Percentiles rank a stretch among this genome's conserved stretches.
Conservation (phyloP, 2,329 filamentous ascomycete genomes). For the Beauveria brongniartii region DNA sequence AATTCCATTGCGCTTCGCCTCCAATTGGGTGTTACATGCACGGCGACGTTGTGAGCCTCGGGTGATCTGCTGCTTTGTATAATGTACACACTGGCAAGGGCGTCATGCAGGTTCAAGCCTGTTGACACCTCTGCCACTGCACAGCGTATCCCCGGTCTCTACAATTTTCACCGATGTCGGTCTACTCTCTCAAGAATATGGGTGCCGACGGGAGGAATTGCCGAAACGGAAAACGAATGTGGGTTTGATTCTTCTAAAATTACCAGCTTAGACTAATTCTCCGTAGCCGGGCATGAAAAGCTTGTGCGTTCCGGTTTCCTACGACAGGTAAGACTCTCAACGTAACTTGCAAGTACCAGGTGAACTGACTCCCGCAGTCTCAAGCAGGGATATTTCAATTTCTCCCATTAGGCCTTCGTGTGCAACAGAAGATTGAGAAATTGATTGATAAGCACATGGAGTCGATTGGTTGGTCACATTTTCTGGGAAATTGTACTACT, state of each 20-base stretch:
- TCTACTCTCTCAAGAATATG: constrained; percentile 62
- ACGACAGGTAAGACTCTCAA: constrained; percentile 48
- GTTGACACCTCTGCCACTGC: neutral
- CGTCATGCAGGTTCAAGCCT: neutral
- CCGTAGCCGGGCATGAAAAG: constrained; percentile 54
- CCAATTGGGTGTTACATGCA: neutral
- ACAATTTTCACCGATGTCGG: constrained; percentile 27
- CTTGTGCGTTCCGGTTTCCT: constrained; percentile 65
- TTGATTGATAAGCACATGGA: constrained; percentile 88
- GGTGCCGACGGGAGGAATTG: constrained; percentile 66
- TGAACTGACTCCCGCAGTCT: constrained; percentile 40
- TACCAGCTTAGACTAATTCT: constrained; percentile 14
- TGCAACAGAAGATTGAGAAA: constrained; percentile 79
- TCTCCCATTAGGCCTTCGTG: constrained; percentile 75
- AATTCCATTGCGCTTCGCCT: neutral
- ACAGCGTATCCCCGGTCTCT: neutral
- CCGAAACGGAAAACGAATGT: constrained; percentile 48
- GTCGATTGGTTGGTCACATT: constrained; percentile 46
- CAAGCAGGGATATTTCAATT: constrained; percentile 90
- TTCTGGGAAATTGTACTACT: neutral
- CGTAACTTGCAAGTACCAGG: neutral
- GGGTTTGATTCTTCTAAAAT: constrained; percentile 12
- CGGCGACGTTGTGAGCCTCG: neutral
- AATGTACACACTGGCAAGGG: constrained; percentile 8
- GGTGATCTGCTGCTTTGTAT: neutral